Conservation (phyloP, 2,329 filamentous ascomycete species). For the Claviceps africana region DNA sequence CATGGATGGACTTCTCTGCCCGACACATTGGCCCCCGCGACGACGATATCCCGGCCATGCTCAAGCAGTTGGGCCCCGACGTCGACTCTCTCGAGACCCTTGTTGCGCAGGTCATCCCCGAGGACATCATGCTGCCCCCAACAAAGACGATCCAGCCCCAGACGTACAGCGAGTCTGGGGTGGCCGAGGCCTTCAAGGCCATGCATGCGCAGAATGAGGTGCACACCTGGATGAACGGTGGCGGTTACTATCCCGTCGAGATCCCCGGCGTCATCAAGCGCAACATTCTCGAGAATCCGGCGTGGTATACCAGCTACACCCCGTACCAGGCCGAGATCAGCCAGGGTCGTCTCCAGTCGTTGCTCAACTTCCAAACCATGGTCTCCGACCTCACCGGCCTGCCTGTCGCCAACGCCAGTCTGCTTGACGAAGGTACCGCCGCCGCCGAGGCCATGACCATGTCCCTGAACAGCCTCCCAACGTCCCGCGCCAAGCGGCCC, state of each 20-base stretch:
- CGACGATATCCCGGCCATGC: constrained; percentile 60
- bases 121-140: constrained; percentile 47
- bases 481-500: constrained; percentile 55
- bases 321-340: constrained; percentile 97
- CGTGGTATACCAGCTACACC: constrained; percentile 96
- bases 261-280: constrained; percentile 83
- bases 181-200: constrained; percentile 19
- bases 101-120: constrained; percentile 68
- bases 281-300: constrained; percentile 83
- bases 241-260: constrained; percentile 77
- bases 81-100: constrained; percentile 66
- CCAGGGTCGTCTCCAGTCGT: constrained; percentile 79
- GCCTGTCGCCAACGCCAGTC: constrained; percentile 77
- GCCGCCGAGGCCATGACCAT: constrained; percentile 94
- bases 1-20: constrained; percentile 44
- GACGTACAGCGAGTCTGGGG: constrained; percentile 32
- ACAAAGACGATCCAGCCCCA: constrained; percentile 29
- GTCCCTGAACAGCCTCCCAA: constrained; percentile 62
- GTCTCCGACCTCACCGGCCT: constrained; percentile 78
- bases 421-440: constrained; percentile 83
- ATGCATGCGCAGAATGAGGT: constrained; percentile 23
- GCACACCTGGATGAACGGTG: constrained; percentile 62
- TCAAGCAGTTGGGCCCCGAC: constrained; percentile 63
- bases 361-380: constrained; percentile 93
- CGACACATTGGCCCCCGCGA: constrained; percentile 79